Conservation (phyloP, 2,329 filamentous ascomycete species). For the Nothomitra cinnamomea region DNA sequence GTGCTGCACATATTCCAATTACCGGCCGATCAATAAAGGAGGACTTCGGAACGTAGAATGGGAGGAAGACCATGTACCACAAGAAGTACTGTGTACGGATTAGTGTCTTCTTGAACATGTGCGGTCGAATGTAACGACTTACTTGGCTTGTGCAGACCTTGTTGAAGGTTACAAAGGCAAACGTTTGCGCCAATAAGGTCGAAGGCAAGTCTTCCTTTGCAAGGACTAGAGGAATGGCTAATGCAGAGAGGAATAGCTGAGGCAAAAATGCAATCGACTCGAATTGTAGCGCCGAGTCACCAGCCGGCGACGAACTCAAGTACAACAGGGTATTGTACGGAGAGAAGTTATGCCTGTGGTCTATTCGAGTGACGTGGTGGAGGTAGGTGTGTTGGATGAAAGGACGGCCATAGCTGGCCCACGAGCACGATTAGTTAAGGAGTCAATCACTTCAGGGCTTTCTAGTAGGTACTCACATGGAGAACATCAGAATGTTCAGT, state of each 20-base stretch:
- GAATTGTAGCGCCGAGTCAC: conserved; percentile 28
- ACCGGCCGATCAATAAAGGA: conserved; percentile 44
- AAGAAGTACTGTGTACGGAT: conserved; percentile 66
- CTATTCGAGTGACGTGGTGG: conserved; percentile 81
- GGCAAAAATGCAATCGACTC: conserved; percentile 81
- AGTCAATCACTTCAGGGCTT: background rate
- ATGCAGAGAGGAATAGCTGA: conserved; percentile 62
- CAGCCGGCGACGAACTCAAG: conserved; percentile 50
- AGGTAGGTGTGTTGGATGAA: conserved; percentile 85
- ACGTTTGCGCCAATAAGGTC: conserved; percentile 86
- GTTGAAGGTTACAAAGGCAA: conserved; percentile 94
- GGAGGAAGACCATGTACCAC: conserved; percentile 91
- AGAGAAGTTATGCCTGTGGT: conserved; percentile 97
- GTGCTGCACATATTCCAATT: conserved; percentile 47
- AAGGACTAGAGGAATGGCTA: conserved; percentile 57
- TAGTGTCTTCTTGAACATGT: background rate
- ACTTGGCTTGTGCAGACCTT: conserved; percentile 98
- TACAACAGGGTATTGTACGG: conserved; percentile 89
- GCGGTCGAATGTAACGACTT: conserved; percentile 18
- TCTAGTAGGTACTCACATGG: conserved; percentile 34
- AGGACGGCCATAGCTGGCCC: conserved; percentile 50
- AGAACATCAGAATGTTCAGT: conserved; percentile 68
- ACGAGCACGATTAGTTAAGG: conserved; percentile 6
- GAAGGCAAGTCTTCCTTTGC: conserved; percentile 68
- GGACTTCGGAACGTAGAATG: conserved; percentile 73